Conservation (phyloP, 306 rosid species). For the Rubus idaeus region DNA sequence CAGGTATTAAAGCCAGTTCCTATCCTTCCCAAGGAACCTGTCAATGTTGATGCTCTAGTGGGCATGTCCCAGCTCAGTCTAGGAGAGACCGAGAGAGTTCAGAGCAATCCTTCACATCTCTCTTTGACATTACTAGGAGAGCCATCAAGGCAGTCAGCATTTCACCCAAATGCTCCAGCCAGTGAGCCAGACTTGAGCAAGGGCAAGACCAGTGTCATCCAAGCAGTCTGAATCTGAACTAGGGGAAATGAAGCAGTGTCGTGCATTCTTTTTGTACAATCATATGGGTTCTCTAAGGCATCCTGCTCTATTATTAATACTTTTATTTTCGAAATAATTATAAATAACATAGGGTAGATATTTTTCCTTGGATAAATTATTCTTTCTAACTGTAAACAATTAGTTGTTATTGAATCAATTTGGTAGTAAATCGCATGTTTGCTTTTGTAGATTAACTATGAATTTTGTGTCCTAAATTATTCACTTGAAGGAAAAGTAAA, state of each 20-base stretch:
- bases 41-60: conserved; percentile 83
- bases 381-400: conserved; percentile 79
- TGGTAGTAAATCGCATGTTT: conserved; percentile 20
- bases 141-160: conserved; percentile 93
- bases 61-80: conserved; percentile 91
- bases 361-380: conserved; percentile 57
- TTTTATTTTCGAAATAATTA: conserved; percentile 32
- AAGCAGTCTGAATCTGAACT: conserved; percentile 52
- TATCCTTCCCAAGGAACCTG: conserved; percentile 63
- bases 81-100: conserved; percentile 43
- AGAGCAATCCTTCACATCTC: conserved; percentile 65
- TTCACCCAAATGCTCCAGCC: conserved; percentile 75
- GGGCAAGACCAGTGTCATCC: conserved; percentile 62
- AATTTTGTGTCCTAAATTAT: neutral
- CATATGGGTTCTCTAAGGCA: conserved; percentile 28
- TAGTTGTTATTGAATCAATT: conserved; percentile 44
- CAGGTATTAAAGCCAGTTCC: conserved; percentile 80
- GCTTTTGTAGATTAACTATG: conserved; percentile 24
- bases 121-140: conserved; percentile 70
- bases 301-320: neutral
- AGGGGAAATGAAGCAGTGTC: conserved; percentile 26
- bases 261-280: conserved; percentile 37
- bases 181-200: conserved; percentile 55
- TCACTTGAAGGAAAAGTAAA: too few relatives aligned
- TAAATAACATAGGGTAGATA: conserved; percentile 70